Conservation (phyloP, 352 stramenopile genomes). For the Phytophthora cactorum region DNA sequence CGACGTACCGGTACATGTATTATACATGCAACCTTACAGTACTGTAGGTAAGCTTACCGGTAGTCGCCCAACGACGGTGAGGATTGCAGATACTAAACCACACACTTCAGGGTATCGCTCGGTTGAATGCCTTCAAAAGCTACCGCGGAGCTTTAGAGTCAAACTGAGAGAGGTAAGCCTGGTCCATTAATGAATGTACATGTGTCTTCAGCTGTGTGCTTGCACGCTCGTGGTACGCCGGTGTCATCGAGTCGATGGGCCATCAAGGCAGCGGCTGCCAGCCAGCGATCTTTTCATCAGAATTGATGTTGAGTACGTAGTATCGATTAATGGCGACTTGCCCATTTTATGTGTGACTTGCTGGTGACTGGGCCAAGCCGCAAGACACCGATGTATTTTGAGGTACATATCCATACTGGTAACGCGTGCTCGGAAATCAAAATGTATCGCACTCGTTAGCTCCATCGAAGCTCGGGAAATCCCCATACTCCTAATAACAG, state of each 20-base stretch:
- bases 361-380: too few species aligned
- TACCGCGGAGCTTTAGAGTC: too few species aligned
- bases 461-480: too few species aligned
- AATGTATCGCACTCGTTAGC: too few species aligned
- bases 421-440: too few species aligned
- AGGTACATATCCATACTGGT: too few species aligned
- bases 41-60: not conserved
- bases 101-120: not conserved
- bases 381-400: too few species aligned
- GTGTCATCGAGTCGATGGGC: not conserved
- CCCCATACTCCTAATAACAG: too few species aligned
- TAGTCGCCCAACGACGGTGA: too few species aligned
- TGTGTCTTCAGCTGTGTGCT: too few species aligned
- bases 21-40: not conserved
- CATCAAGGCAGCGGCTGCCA: not conserved
- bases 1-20: not conserved
- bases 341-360: not conserved
- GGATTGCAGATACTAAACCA: not conserved
- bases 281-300: not conserved
- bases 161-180: not conserved
- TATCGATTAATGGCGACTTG: not conserved
- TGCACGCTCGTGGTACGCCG: not conserved
- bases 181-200: too few species aligned
- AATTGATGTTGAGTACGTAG: not conserved
- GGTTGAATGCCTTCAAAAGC: not conserved